These are phyloP conservation scores for Musa beccarii DNA, from an alignment of 176 grass and related monocot genomes.

Conservation along the genomic window DNA sequence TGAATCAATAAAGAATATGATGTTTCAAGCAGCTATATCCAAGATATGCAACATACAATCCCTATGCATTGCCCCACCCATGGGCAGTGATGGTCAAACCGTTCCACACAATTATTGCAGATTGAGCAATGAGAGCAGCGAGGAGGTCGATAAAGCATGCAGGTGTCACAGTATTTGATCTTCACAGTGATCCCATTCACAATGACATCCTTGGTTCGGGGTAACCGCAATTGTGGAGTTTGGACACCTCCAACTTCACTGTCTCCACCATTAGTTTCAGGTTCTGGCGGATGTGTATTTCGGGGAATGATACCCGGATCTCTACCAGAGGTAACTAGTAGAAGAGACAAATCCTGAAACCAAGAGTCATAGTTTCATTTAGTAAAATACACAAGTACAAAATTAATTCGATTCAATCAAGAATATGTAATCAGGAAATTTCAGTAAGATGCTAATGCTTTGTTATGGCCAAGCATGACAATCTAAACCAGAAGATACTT, in stretches of 20 bases:
- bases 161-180: slow-evolving; percentile 15
- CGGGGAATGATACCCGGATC: slow-evolving; percentile 16
- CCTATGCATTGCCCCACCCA: slow-evolving; percentile 21
- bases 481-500: no score
- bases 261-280: not conserved
- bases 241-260: not conserved
- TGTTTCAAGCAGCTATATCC: not conserved
- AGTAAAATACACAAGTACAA: no score
- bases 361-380: not conserved
- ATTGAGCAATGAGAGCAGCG: slow-evolving; percentile 17
- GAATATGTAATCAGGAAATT: no score
- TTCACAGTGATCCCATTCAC: slow-evolving; percentile 19
- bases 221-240: slow-evolving; percentile 1
- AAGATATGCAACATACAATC: slow-evolving; percentile 1
- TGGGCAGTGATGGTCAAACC: slow-evolving; percentile 22
- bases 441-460: no score
- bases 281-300: slow-evolving; percentile 12
- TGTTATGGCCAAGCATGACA: no score
- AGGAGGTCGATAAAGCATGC: slow-evolving; percentile 22
- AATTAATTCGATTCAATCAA: no score
- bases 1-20: not conserved
- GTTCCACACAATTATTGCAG: slow-evolving; percentile 15
- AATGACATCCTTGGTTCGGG: slow-evolving; percentile 17
- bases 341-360: slow-evolving; percentile 16
- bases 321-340: slow-evolving; percentile 9